phyloP scores from a whole-genome alignment of 306 rosid species.

The Crotalaria pallida region DNA sequence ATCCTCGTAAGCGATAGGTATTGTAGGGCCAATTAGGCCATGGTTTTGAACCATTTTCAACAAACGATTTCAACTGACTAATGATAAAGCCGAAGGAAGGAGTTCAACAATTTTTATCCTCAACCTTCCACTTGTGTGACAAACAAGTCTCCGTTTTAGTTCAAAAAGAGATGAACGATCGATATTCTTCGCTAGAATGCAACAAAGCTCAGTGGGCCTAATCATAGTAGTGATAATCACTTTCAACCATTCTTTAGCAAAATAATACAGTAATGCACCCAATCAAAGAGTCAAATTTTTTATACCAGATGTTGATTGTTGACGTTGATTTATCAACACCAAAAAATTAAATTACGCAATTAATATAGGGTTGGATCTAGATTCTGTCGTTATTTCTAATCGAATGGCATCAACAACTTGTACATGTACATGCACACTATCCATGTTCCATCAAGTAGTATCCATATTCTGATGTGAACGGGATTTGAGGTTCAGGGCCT shows the following conservation, averaged over 20 bases:
- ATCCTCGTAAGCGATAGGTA: background rate
- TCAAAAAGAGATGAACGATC: background rate
- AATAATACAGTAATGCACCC: background rate
- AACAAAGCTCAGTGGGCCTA: constrained; percentile 3
- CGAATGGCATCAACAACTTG: background rate
- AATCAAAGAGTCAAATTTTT: background rate
- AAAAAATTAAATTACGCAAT: background rate
- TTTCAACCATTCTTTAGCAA: constrained; percentile 7
- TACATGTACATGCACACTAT: background rate
- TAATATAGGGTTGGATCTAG: background rate
- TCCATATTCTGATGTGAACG: no score
- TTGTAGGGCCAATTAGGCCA: background rate
- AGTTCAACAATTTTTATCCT: background rate
- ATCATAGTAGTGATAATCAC: background rate
- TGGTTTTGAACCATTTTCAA: background rate
- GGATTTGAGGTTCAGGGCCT: no score
- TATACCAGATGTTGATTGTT: background rate
- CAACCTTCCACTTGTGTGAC: constrained; percentile 14
- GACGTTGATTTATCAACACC: background rate
- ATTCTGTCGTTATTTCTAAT: background rate
- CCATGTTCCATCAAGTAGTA: background rate
- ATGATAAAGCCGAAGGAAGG: background rate
- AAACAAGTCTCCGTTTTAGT: background rate
- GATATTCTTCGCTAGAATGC: background rate
- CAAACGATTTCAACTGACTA: background rate